Conservation (phyloP, 257 asterid genomes). For the Jaltomata sinuosa region DNA sequence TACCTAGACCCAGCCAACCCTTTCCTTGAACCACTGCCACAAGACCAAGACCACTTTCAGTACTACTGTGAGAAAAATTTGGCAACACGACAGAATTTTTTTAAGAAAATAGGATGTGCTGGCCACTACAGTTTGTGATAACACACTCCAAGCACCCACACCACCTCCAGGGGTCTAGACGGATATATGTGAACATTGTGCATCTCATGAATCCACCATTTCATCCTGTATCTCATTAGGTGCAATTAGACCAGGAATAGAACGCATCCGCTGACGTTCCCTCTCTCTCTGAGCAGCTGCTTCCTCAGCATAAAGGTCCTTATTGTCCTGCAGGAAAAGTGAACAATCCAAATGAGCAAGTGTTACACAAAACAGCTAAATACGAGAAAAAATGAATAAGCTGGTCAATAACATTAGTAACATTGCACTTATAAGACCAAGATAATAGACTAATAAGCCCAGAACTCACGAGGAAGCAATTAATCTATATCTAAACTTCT, state of each 20-base stretch:
- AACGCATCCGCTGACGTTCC: constrained; percentile 76
- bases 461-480: background rate
- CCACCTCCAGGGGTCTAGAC: constrained; percentile 8
- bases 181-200: constrained; percentile 2
- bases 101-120: background rate
- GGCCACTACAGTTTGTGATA: background rate
- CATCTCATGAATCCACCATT: constrained; percentile 68
- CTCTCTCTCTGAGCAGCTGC: constrained; percentile 83
- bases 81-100: background rate
- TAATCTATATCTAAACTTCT: background rate
- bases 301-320: constrained; percentile 92
- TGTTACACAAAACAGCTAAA: background rate
- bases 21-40: constrained; percentile 7
- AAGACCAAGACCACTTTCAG: background rate
- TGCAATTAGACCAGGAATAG: constrained; percentile 86
- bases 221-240: constrained; percentile 92
- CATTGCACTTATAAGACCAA: background rate
- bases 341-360: background rate
- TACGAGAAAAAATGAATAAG: background rate
- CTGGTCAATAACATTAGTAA: background rate
- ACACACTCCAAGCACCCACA: constrained; percentile 17
- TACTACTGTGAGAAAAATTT: background rate
- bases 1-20: constrained; percentile 38
- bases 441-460: background rate
- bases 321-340: constrained; percentile 59